Evolutionary conservation across 164 flowering plant species (phyloP), one percentile per base, ranked within the genome.

Genomic region (Aristolochia californica): DNA sequence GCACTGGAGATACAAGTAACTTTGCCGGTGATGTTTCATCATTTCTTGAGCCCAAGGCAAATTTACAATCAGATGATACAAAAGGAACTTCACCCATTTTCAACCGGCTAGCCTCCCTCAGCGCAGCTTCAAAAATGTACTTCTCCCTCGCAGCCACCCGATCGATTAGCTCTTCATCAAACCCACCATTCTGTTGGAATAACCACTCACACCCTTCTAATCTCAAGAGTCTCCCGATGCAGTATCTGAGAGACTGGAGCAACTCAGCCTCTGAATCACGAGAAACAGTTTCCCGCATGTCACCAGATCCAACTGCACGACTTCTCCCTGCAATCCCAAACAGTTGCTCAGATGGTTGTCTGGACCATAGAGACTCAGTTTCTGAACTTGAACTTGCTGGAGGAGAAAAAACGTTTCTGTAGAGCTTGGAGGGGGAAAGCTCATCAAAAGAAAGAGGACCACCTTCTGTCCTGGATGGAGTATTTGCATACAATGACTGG

Each of bases 171-270:
- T 94, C 97, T 76, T 94, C 96, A 66, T 94, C 99, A 44, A 71
- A 77, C 45, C 97, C 97, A 66, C 86, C 93, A 70, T 80, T 83
- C 43, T 76, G 88, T 60, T 73, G 73, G 71, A 94, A 94, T 75
- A 94, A 66, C 96, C 93, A 87, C 10, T 90, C 95, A 28, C 96
- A 85, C 4, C 99, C 97, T 66, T 94, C 99, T 70, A 94, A 64
- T 62, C 82, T 85, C 63, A 94, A 58, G 24, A 94, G 83, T 72
- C 70, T 84, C 70, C 79, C 18, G 48, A 90, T 74, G 66, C 95
- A 94, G 48, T 55, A 65, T 67, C 91, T 75, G 60, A 90, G 81
- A 20, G 91, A 76, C 70, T 75, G 85, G 51, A 94, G 95, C 69
- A 88, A 73, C 67, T 77, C 74, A n/a, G 74, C 75, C 76, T 94